These are phyloP conservation scores for Rhizophora apiculata DNA, from an alignment of 345 rosid species.

Conservation along the genomic window DNA sequence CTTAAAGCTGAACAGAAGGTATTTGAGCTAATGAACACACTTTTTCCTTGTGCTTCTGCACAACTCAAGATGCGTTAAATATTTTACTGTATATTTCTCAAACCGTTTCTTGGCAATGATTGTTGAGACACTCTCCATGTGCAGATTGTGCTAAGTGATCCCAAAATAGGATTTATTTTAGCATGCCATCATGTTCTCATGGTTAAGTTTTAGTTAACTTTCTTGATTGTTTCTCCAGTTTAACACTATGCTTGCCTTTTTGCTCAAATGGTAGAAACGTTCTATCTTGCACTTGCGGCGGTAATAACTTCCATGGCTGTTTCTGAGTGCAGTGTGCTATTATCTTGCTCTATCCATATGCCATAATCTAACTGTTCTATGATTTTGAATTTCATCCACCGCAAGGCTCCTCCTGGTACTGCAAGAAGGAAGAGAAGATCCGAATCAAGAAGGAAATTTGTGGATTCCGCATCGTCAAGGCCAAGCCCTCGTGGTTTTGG, in stretches of 20 bases:
- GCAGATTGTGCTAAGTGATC: neutral
- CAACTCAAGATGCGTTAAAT: neutral
- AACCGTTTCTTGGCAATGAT: neutral
- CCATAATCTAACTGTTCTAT: slow-evolving; percentile 2
- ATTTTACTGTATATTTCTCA: neutral
- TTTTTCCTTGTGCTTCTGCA: neutral
- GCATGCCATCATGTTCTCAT: slow-evolving; percentile 1
- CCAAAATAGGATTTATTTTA: neutral
- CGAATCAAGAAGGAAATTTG: slow-evolving; percentile 62
- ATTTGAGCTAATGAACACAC: neutral
- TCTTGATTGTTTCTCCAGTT: neutral
- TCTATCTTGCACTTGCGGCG: neutral
- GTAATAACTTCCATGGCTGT: neutral
- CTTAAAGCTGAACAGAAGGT: slow-evolving; percentile 86
- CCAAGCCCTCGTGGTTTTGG: slow-evolving; percentile 86
- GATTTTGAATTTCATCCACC: slow-evolving; percentile 9
- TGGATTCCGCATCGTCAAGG: slow-evolving; percentile 47
- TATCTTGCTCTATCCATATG: neutral
- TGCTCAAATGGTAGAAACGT: neutral
- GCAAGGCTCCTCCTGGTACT: slow-evolving; percentile 83
- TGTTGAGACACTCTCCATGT: neutral
- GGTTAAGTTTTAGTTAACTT: neutral
- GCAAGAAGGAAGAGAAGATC: slow-evolving; percentile 78
- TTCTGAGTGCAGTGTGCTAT: neutral
- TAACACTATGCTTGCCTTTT: neutral